Base-by-base conservation (phyloP, 169 alveolate species). In the Eimeria maxima region DNA sequence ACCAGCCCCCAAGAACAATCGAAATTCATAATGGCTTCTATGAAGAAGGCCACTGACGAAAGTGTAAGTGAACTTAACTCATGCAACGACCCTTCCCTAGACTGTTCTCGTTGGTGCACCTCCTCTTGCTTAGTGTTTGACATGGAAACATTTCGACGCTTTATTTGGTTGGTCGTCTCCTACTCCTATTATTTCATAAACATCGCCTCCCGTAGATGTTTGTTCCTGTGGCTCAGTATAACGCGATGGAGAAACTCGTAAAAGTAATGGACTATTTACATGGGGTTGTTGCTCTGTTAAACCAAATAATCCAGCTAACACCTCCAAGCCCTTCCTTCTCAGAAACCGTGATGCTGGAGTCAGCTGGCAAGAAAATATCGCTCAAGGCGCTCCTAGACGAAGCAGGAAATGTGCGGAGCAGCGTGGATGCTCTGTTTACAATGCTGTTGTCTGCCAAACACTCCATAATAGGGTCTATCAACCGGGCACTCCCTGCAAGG, bases 1-100 rank as follows among this genome's bases (percentile, higher is more conserved):
- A 55, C 74, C 11, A 83, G 91, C 74, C 91, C 91, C 20, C 55
- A 83, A 55, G 91, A 83, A 27, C 91, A 83, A 20, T 83, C 91
- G 29, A 83, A 55, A 53, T 83, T 53, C 76, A 83, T 83, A 53
- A 83, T 63, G 50, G 8, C 71, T 14, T 53, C 71, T 20, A 50
- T 83, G 74, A 53, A 11, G n/a, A 53, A 53, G 24, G 91, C 91
- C 14, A 29, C 91, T 27, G 18, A 14, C 13, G 55, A 83, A 55
- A 83, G 91, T 42, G 91, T 83, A 47, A 83, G 91, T 27, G 20
- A 42, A 42, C 6, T 3, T 16, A n/a, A 24, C 76, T 20, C 44
- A 47, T 22, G 71, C 45, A n/a, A 71, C 81, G 47, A 24, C 20
- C 53, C 16, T 4, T n/a, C 14, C 29, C 6, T 27, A 33, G 18